A percentile compares a stretch with the other conserved stretches of the same genome.
phyloP scores from a whole-genome alignment of 306 rosid species.

The Prunus salicina region DNA sequence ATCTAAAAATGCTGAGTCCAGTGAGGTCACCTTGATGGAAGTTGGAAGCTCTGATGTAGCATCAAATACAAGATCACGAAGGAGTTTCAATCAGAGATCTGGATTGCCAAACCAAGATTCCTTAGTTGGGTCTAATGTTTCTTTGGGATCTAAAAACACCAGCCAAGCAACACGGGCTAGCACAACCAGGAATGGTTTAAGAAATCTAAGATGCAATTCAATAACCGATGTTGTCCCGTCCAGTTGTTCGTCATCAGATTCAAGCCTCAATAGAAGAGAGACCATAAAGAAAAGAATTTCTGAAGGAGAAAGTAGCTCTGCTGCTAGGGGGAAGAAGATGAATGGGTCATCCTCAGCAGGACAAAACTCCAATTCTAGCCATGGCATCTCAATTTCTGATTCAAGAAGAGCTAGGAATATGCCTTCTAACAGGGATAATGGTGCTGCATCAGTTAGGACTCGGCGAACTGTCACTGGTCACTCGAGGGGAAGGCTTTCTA shows the following conservation, averaged over 20 bases:
- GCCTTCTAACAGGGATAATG: slow-evolving; percentile 52
- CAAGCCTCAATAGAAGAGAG: slow-evolving; percentile 49
- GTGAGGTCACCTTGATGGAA: slow-evolving; percentile 43
- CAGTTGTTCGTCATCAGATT: slow-evolving; percentile 57
- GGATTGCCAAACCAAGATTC: slow-evolving; percentile 52
- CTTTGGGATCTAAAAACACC: slow-evolving; percentile 37
- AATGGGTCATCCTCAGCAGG: slow-evolving; percentile 53
- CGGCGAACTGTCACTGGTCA: slow-evolving; percentile 48
- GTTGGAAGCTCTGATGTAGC: slow-evolving; percentile 65
- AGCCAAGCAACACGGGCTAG: slow-evolving; percentile 46
- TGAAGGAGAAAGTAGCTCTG: slow-evolving; percentile 86
- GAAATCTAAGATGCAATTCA: slow-evolving; percentile 79
- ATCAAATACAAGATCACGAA: slow-evolving; percentile 51
- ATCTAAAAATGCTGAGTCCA: slow-evolving; percentile 30
- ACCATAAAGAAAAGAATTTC: slow-evolving; percentile 52
- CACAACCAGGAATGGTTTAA: slow-evolving; percentile 66
- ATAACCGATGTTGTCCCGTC: slow-evolving; percentile 65
- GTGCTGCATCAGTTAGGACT: slow-evolving; percentile 52
- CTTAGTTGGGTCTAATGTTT: slow-evolving; percentile 21
- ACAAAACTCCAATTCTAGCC: slow-evolving; percentile 43
- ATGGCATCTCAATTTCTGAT: slow-evolving; percentile 71
- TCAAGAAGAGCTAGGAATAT: slow-evolving; percentile 55
- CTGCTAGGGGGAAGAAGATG: slow-evolving; percentile 71
- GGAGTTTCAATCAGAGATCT: slow-evolving; percentile 57
- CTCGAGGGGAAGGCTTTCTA: slow-evolving; percentile 53